phyloP scores from a whole-genome alignment of 345 rosid species.

The Hibiscus tridactylites region DNA sequence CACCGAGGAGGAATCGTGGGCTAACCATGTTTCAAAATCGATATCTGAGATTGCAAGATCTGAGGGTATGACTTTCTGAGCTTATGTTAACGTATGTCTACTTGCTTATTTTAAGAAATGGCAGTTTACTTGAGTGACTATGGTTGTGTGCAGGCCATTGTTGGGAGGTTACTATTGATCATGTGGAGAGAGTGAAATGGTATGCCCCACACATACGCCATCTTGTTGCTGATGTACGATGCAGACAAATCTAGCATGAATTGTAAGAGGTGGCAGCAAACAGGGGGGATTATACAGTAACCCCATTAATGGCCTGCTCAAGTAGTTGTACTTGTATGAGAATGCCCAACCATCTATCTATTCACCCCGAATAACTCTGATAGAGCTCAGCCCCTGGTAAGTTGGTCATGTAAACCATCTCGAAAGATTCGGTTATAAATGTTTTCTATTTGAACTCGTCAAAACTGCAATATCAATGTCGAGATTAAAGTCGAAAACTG shows the following conservation, averaged over 20 bases:
- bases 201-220: conserved; percentile 90
- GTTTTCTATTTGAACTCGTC: not conserved
- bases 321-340: not conserved
- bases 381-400: not conserved
- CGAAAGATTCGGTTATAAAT: not conserved
- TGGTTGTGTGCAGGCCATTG: conserved; percentile 40
- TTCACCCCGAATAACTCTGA: not conserved
- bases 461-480: not conserved
- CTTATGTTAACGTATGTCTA: not conserved
- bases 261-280: too few relatives aligned
- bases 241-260: conserved; percentile 27
- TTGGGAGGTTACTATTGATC: conserved; percentile 69
- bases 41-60: conserved; percentile 51
- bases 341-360: not conserved
- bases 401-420: not conserved
- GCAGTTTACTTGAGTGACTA: not conserved
- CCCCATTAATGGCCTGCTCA: not conserved
- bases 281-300: not conserved
- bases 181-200: conserved; percentile 89
- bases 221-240: conserved; percentile 77
- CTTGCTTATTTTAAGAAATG: not conserved
- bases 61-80: conserved; percentile 44
- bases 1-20: conserved; percentile 55
- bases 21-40: conserved; percentile 40
- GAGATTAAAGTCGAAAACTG: not conserved